Percentiles rank a stretch among this genome's conserved stretches.
phyloP scores from a whole-genome alignment of 192 early-diverging fungal species.

The Backusella parvicylindrica region DNA sequence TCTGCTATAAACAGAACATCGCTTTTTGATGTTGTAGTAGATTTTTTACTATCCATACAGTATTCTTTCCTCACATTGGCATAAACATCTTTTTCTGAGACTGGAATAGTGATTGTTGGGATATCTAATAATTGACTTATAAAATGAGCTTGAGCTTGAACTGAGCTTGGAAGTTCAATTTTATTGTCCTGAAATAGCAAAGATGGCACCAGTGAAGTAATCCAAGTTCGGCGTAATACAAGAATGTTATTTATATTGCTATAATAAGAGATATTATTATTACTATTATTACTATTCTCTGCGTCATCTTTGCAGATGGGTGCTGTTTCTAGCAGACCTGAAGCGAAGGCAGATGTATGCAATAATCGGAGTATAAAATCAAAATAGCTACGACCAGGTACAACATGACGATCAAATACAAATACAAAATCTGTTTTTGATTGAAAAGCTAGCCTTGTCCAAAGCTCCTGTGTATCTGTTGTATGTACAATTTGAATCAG shows the following conservation, averaged over 20 bases:
- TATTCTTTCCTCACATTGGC: neutral
- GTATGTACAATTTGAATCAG: neutral
- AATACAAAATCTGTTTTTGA: neutral
- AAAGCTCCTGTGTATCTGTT: neutral
- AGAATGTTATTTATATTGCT: neutral
- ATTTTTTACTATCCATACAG: neutral
- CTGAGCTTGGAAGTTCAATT: neutral
- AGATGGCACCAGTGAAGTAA: neutral
- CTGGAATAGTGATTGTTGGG: conserved; percentile 38
- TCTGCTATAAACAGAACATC: neutral
- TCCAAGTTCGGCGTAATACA: neutral
- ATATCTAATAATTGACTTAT: conserved; percentile 36
- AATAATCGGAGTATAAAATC: conserved; percentile 35
- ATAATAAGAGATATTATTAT: conserved; percentile 22
- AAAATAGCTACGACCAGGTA: conserved; percentile 27
- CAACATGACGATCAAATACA: neutral
- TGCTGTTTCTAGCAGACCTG: conserved; percentile 36
- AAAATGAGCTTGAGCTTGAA: neutral
- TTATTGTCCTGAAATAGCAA: neutral
- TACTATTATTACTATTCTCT: neutral
- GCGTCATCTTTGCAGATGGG: neutral
- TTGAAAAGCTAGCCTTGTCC: neutral
- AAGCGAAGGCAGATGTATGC: conserved; percentile 41
- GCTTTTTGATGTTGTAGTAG: neutral
- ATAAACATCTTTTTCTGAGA: conserved; percentile 34